A percentile compares a stretch with the other conserved stretches of the same genome.
Conservation (phyloP, 2,329 filamentous ascomycete species). For the Pseudocercospora fuligena region DNA sequence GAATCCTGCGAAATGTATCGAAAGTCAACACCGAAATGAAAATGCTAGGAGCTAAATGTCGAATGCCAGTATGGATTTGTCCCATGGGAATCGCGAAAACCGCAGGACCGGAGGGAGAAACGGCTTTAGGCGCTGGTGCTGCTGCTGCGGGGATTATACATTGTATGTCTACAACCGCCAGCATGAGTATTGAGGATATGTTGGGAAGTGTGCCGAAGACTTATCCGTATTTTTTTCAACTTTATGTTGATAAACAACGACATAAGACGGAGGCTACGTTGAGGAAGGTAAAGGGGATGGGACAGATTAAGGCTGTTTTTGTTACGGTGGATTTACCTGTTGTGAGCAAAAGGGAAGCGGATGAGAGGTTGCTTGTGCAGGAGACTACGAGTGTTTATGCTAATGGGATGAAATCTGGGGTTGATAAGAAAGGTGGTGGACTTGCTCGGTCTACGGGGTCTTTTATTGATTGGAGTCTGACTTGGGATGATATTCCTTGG, state of each 20-base stretch:
- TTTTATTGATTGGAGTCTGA: conserved; percentile 62
- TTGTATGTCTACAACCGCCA: conserved; percentile 40
- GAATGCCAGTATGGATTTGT: conserved; percentile 45
- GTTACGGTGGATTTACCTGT: conserved; percentile 65
- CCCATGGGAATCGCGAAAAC: conserved; percentile 42
- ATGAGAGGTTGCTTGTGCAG: conserved; percentile 54
- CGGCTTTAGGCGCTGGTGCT: conserved; percentile 40
- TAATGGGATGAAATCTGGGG: conserved; percentile 59
- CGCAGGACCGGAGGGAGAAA: conserved; percentile 41
- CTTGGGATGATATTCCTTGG: conserved; percentile 55
- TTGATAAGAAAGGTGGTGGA: conserved; percentile 61
- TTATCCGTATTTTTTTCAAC: conserved; percentile 60
- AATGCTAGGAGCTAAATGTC: conserved; percentile 40
- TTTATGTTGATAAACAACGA: conserved; percentile 65
- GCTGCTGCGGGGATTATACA: conserved; percentile 40
- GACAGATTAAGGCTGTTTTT: conserved; percentile 59
- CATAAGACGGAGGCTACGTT: conserved; percentile 58
- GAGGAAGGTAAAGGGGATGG: conserved; percentile 50
- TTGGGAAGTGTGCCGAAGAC: conserved; percentile 33
- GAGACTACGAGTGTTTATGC: conserved; percentile 65
- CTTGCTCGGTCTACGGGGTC: conserved; percentile 60
- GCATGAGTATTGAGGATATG: conserved; percentile 40
- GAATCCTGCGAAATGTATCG: conserved; percentile 51
- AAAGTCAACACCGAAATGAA: conserved; percentile 41
- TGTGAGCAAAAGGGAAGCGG: conserved; percentile 59